Conservation (phyloP, 306 rosid species). For the Citrullus colocynthis region DNA sequence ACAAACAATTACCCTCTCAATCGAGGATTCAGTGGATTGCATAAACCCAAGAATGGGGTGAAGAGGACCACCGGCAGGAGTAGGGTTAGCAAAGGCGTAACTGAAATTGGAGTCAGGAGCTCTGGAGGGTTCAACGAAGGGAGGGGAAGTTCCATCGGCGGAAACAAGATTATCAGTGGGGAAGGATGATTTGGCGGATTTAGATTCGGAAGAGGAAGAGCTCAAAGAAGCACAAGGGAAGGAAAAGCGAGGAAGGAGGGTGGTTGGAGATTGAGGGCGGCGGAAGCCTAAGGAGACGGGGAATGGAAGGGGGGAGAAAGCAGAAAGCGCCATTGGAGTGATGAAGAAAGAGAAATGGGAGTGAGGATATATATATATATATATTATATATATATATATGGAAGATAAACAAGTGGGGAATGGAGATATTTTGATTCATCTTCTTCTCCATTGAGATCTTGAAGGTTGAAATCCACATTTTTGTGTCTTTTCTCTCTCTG, state of each 20-base stretch:
- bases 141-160: conserved; percentile 23
- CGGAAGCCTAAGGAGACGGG: conserved; percentile 19
- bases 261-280: conserved; percentile 5
- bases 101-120: conserved; percentile 26
- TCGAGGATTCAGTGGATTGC: conserved; percentile 54
- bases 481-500: not conserved
- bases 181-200: conserved; percentile 22
- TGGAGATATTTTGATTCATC: not conserved
- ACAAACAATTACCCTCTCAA: conserved; percentile 56
- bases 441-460: not conserved
- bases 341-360: not conserved
- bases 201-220: conserved; percentile 49
- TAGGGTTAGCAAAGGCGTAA: conserved; percentile 34
- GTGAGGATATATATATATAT: not conserved
- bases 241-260: conserved; percentile 9
- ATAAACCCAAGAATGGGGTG: conserved; percentile 28
- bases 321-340: conserved; percentile 48
- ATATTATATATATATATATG: not conserved
- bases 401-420: not conserved
- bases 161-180: conserved; percentile 17
- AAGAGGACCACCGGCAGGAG: not conserved
- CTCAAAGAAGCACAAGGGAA: conserved; percentile 35
- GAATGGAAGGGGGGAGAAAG: conserved; percentile 22
- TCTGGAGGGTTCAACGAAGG: conserved; percentile 26
- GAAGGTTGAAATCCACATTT: not conserved